Conservation (phyloP, 495 filamentous ascomycete genomes). For the Chaetomium tenue region DNA sequence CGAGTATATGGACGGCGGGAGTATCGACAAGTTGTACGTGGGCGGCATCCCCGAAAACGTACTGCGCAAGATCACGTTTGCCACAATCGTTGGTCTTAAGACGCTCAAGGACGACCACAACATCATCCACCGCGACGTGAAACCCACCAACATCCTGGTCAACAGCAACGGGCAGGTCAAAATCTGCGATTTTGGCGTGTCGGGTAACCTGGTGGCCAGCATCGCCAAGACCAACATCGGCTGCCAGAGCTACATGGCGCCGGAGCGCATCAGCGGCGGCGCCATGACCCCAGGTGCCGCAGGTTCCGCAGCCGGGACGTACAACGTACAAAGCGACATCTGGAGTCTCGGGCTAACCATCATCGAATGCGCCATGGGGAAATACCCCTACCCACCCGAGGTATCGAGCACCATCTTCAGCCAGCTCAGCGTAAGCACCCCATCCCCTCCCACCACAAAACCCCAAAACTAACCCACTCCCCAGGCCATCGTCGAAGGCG, state of each 20-base stretch:
- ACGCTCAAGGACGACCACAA: constrained; percentile 96
- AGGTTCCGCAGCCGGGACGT: constrained; percentile 71
- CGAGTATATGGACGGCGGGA: constrained; percentile 99
- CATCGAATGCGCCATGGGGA: constrained; percentile 93
- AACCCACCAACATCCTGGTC: constrained; percentile 94
- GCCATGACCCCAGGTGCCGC: constrained; percentile 64
- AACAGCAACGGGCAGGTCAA: constrained; percentile 91
- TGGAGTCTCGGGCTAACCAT: constrained; percentile 94
- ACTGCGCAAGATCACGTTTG: constrained; percentile 86
- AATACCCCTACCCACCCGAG: constrained; percentile 96
- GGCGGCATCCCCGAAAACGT: constrained; percentile 88
- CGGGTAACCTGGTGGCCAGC: constrained; percentile 92
- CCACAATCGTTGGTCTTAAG: constrained; percentile 88
- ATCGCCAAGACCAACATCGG: constrained; percentile 99
- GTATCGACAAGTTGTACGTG: constrained; percentile 94
- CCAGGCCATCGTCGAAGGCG: constrained; percentile 95
- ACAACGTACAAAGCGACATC: constrained; percentile 97
- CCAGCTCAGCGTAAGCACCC: constrained; percentile 81
- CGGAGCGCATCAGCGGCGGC: constrained; percentile 87
- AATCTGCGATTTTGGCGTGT: constrained; percentile 98
- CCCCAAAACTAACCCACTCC: constrained; percentile 11
- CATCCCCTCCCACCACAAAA: constrained; percentile 18
- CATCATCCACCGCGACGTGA: constrained; percentile 98
- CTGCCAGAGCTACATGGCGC: constrained; percentile 99
- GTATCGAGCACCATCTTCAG: constrained; percentile 99